Conservation (phyloP, 257 asterid genomes). For the Ilex asprella region DNA sequence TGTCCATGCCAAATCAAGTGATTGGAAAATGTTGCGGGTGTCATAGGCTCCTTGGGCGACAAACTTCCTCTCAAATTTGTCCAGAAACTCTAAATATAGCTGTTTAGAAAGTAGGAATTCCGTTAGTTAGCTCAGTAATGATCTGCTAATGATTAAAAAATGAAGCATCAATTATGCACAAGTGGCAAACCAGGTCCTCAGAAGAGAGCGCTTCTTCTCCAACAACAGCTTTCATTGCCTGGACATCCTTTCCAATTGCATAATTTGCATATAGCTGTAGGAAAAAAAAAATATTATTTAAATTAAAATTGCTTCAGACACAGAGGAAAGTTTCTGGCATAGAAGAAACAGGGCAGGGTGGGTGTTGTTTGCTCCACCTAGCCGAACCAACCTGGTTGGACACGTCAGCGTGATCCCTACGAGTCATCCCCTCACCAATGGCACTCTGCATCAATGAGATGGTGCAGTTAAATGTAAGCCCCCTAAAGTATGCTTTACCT, state of each 20-base stretch:
- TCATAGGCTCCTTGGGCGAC: constrained; percentile 78
- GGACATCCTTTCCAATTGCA: constrained; percentile 84
- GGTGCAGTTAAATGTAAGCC: neutral
- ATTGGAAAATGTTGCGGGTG: constrained; percentile 87
- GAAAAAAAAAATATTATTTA: neutral
- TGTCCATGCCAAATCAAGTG: constrained; percentile 97
- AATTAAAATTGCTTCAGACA: too few species aligned
- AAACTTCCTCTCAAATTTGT: constrained; percentile 78
- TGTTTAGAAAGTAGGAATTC: constrained; percentile 15
- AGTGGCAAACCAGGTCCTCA: constrained; percentile 58
- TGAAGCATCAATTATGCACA: neutral
- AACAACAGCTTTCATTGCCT: constrained; percentile 87
- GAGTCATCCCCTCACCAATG: constrained; percentile 99
- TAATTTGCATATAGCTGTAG: constrained; percentile 67
- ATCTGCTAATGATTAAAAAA: neutral
- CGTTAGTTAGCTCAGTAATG: constrained; percentile 10
- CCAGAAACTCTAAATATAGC: constrained; percentile 77
- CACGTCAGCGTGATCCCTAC: constrained; percentile 92
- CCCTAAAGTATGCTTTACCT: neutral
- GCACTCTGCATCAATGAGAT: constrained; percentile 61
- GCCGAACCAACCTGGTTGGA: constrained; percentile 68
- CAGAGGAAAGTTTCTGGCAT: neutral
- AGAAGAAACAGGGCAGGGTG: neutral
- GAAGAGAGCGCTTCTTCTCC: constrained; percentile 92
- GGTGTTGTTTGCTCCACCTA: neutral